These are phyloP conservation scores for Lentinula detonsa DNA, from an alignment of 768 basidiomycete species.

Conservation along the genomic window DNA sequence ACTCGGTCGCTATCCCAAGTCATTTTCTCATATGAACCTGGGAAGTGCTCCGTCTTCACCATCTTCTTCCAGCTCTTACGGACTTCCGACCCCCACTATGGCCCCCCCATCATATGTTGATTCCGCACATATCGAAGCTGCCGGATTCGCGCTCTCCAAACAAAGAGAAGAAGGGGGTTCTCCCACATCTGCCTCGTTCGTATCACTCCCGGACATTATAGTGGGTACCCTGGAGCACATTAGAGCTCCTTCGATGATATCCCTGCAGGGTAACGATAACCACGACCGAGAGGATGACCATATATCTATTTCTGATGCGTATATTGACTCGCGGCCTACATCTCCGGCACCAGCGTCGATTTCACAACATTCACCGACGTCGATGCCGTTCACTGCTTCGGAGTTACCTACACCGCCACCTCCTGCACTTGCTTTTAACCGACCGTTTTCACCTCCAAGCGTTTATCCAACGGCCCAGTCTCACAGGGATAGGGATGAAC, in stretches of 20 bases:
- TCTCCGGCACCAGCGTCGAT: neutral
- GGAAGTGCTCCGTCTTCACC: neutral
- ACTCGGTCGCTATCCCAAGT: neutral
- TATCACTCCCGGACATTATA: neutral
- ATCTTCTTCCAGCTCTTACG: neutral
- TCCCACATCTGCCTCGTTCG: neutral
- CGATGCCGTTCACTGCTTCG: neutral
- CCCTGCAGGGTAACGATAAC: neutral
- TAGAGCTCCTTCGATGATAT: neutral
- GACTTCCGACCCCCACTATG: neutral
- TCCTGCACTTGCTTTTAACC: neutral
- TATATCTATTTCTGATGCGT: conserved; percentile 3
- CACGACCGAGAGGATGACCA: neutral
- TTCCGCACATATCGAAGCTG: neutral
- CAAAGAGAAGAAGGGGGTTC: neutral
- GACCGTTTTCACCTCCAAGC: conserved; percentile 1
- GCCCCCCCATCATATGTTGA: neutral
- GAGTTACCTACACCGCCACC: neutral
- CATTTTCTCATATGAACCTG: neutral
- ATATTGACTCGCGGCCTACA: neutral
- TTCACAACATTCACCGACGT: neutral
- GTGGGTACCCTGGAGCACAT: neutral
- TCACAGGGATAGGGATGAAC: neutral
- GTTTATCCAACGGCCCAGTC: neutral
- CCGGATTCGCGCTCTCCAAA: neutral